Base-by-base conservation (phyloP, 2,329 filamentous ascomycete genomes). In the Claviceps sp. region DNA sequence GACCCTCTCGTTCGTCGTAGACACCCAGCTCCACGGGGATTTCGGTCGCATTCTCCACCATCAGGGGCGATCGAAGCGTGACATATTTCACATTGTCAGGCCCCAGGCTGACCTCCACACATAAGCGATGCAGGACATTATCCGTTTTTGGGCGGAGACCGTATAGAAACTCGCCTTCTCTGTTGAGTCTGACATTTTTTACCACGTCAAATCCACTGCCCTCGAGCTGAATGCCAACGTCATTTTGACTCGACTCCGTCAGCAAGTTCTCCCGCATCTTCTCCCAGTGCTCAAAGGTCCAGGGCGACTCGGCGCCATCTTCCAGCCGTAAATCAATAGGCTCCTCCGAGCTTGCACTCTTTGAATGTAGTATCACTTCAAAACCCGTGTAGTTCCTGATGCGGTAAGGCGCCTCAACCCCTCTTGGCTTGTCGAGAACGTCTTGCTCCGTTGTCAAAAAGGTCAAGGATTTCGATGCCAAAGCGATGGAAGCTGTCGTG, bases 41-140 rank as follows among this genome's bases (percentile, higher is more conserved):
- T 63, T 98, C 88, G 0, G 93, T 98, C 56, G 93, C 86, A 67
- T 98, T 98, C 65, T 98, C 93, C 7, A 98, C 82, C 0, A 96
- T 71, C 1, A 98, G 72, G 1, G 93, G 93, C 18, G 91, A 97
- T 26, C 93, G 81, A 62, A 98, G 83, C 1, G 90, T 98, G 62
- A 98, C 94, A 65, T 95, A 94, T 71, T 98, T 98, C 70, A 98
- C 87, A 61, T 97, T 97, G 71, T 98, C 91, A 0, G 81, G 72
- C n/a, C 89, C 93, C 24, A 98, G 76, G 50, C 81, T 88, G 50
- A 98, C 85, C 53, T 98, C 93, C 0, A 97, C 90, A 24, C 97
- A 81, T 18, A 98, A 78, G 22, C 90, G 85, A 65, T 98, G 94
- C 57, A 91, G 76, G 2, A 95, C 77, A 54, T 86, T 79, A 61